Evolutionary conservation across 805 yeast species (phyloP).

Genomic region (Cyberlindnera petersonii): DNA sequence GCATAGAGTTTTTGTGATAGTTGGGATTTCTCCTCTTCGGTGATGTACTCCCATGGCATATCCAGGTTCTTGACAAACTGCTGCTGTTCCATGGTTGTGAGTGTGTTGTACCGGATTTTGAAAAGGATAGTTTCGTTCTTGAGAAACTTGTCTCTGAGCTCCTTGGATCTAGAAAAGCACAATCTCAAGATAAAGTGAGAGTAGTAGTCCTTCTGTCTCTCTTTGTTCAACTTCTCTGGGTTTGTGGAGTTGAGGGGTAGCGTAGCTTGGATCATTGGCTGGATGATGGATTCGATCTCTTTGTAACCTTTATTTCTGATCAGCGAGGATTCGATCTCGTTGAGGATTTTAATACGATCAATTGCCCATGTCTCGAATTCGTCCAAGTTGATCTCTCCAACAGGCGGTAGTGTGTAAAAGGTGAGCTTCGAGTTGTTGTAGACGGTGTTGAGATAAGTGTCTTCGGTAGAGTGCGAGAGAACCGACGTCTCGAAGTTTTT

Average conservation of each 20-base stretch:
- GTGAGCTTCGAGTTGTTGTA: constrained; percentile 60
- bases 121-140: constrained; percentile 74
- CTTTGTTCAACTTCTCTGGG: constrained; percentile 35
- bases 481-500: constrained; percentile 50
- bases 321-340: constrained; percentile 76
- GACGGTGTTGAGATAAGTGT: constrained; percentile 32
- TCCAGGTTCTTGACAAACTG: constrained; percentile 63
- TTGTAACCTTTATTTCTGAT: constrained; percentile 58
- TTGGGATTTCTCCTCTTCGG: constrained; percentile 53
- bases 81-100: constrained; percentile 63
- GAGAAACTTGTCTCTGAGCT: constrained; percentile 73
- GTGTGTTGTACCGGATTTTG: constrained; percentile 61
- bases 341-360: constrained; percentile 76
- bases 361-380: constrained; percentile 96
- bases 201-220: constrained; percentile 81
- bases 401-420: constrained; percentile 74
- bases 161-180: constrained; percentile 86
- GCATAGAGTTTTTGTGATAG: constrained; percentile 48
- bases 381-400: constrained; percentile 82
- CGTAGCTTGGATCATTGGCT: constrained; percentile 58
- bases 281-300: constrained; percentile 63
- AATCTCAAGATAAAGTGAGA: constrained; percentile 85
- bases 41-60: constrained; percentile 68
- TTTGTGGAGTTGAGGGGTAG: constrained; percentile 54
- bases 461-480: constrained; percentile 31